Evolutionary conservation across 1,284 basidiomycete genomes (phyloP).

Genomic region (Trametes pubescens): DNA sequence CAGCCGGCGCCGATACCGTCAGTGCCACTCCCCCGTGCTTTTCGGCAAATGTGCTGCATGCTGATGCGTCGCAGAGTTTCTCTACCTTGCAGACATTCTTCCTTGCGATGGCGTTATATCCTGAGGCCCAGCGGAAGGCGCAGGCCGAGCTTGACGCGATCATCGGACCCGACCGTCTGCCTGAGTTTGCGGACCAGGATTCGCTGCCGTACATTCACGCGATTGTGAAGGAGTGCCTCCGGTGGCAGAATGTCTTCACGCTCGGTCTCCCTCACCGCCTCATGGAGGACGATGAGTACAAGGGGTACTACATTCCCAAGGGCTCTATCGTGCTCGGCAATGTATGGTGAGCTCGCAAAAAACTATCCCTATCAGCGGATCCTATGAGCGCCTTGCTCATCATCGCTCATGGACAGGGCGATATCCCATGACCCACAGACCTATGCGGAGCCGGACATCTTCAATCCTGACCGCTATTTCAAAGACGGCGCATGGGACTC

Average conservation of each 20-base stretch:
- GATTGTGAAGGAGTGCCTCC: slow-evolving; percentile 48
- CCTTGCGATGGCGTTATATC: slow-evolving; percentile 46
- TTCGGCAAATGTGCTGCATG: neutral
- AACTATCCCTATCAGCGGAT: neutral
- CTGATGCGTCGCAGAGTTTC: slow-evolving; percentile 22
- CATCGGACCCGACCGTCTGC: slow-evolving; percentile 45
- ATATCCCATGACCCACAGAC: slow-evolving; percentile 26
- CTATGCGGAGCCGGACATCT: slow-evolving; percentile 30
- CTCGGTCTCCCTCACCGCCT: slow-evolving; percentile 33
- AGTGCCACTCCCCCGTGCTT: neutral
- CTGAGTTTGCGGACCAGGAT: slow-evolving; percentile 45
- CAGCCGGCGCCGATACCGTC: slow-evolving; percentile 36
- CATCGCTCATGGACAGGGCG: slow-evolving; percentile 22
- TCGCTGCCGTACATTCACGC: slow-evolving; percentile 48
- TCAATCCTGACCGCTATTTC: slow-evolving; percentile 35
- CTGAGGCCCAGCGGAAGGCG: slow-evolving; percentile 46
- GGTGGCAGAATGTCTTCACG: slow-evolving; percentile 45
- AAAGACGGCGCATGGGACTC: slow-evolving; percentile 21
- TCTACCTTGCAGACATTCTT: slow-evolving; percentile 41
- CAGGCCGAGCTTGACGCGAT: slow-evolving; percentile 49
- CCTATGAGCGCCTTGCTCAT: neutral
- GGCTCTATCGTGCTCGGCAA: slow-evolving; percentile 37
- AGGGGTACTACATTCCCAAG: slow-evolving; percentile 35
- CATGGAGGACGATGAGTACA: slow-evolving; percentile 36
- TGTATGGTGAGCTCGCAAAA: slow-evolving; percentile 23